Evolutionary conservation across 768 basidiomycete genomes (phyloP).

Genomic region (Rhodotorula babjevae): DNA sequence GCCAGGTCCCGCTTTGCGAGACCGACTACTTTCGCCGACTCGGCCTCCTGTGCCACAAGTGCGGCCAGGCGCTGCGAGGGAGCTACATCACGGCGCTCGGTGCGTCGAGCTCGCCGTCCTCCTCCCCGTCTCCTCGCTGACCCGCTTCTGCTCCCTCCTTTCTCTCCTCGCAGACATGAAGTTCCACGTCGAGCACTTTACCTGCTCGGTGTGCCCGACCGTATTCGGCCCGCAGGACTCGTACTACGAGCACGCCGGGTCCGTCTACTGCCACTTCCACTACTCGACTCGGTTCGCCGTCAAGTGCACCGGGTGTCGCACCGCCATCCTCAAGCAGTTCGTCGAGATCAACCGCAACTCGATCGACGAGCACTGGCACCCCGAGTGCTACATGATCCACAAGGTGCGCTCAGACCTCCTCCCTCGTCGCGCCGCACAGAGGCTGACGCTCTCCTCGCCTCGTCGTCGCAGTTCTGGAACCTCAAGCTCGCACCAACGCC

Average conservation of each 20-base stretch:
- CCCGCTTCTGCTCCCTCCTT: conserved; percentile 15
- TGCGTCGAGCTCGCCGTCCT: conserved; percentile 51
- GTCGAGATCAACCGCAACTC: conserved; percentile 99
- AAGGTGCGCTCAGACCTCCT: conserved; percentile 59
- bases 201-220: conserved; percentile 91
- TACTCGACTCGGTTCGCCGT: conserved; percentile 98
- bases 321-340: conserved; percentile 96
- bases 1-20: conserved; percentile 93
- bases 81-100: conserved; percentile 99
- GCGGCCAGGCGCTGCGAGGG: conserved; percentile 84
- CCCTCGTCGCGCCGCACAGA: too few species aligned
- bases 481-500: conserved; percentile 61
- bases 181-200: conserved; percentile 98
- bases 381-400: conserved; percentile 99
- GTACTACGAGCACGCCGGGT: conserved; percentile 97
- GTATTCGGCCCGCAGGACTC: conserved; percentile 97
- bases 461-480: conserved; percentile 79
- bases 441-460: not conserved
- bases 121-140: conserved; percentile 9
- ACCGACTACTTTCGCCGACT: conserved; percentile 94
- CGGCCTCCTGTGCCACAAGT: conserved; percentile 93
- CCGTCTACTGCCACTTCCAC: conserved; percentile 98
- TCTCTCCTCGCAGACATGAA: conserved; percentile 70
- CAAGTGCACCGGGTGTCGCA: conserved; percentile 95
- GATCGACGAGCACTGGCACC: conserved; percentile 99